phyloP scores from a whole-genome alignment of 371 early-diverging fungal genomes.

The Apophysomyces variabilis region DNA sequence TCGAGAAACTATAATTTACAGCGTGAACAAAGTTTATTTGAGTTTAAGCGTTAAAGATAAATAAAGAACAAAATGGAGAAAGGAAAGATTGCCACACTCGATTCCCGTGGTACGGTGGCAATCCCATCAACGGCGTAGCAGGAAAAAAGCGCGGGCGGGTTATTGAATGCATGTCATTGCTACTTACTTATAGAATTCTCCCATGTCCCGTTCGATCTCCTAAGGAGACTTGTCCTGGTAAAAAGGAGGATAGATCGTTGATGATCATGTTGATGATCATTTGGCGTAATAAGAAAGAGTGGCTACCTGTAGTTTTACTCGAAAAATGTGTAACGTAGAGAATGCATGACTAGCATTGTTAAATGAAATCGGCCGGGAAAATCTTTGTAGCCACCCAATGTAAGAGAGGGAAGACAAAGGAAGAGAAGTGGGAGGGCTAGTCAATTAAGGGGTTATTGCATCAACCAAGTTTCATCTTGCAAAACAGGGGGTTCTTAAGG shows the following conservation, averaged over 20 bases:
- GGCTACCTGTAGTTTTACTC: too few relatives aligned
- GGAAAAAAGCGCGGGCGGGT: constrained; percentile 4
- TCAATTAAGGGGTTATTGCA: constrained; percentile 8
- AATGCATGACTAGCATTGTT: not conserved
- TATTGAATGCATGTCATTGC: constrained; percentile 1
- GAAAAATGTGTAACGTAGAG: too few relatives aligned
- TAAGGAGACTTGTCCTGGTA: constrained; percentile 4
- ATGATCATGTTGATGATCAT: not conserved
- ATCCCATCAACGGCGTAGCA: not conserved
- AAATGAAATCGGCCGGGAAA: not conserved
- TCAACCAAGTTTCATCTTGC: not conserved
- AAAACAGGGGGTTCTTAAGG: not conserved
- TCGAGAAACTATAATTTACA: not conserved
- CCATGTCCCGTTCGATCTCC: constrained; percentile 5
- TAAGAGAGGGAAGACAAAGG: not conserved
- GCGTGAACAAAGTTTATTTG: too few relatives aligned
- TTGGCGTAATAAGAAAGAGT: not conserved
- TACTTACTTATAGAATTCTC: not conserved
- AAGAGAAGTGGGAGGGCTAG: not conserved
- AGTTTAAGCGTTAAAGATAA: not conserved
- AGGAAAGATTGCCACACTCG: constrained; percentile 8
- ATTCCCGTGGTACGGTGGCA: not conserved
- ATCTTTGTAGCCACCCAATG: not conserved
- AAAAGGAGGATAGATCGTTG: not conserved
- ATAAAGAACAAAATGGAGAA: constrained; percentile 6